Evolutionary conservation across 1,139 yeast genomes (phyloP).

Genomic region (Taphrina deformans): DNA sequence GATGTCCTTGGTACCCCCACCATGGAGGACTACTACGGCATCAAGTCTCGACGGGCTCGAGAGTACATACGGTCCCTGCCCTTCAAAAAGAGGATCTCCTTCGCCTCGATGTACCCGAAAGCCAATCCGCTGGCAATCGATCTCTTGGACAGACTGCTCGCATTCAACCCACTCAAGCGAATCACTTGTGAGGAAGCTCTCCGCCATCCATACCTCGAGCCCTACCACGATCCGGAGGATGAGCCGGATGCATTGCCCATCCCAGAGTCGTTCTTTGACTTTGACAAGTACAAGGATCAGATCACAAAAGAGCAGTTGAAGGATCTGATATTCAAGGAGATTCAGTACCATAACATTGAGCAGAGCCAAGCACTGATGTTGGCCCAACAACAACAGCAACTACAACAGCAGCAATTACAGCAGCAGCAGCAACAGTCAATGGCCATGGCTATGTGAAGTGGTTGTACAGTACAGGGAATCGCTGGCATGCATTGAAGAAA

Average conservation of each 20-base stretch:
- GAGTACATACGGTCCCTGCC: conserved; percentile 80
- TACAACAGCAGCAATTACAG: conserved; percentile 12
- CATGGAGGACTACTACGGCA: conserved; percentile 74
- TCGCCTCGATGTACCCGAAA: conserved; percentile 55
- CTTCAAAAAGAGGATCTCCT: conserved; percentile 58
- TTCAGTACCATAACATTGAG: conserved; percentile 27
- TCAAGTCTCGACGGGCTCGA: conserved; percentile 80
- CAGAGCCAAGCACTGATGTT: conserved; percentile 6
- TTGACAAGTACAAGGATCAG: conserved; percentile 73
- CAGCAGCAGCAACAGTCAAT: conserved; percentile 16
- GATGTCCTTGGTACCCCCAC: conserved; percentile 89
- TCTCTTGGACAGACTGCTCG: conserved; percentile 67
- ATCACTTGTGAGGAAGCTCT: conserved; percentile 79
- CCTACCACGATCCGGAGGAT: conserved; percentile 77
- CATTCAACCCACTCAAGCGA: conserved; percentile 77
- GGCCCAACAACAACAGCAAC: conserved; percentile 19
- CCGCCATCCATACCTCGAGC: conserved; percentile 72
- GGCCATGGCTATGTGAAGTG: conserved; percentile 1
- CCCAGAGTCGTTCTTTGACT: conserved; percentile 75
- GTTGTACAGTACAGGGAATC: no score
- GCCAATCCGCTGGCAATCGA: conserved; percentile 69
- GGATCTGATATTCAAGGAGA: conserved; percentile 38
- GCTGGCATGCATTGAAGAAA: no score
- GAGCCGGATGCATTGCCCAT: conserved; percentile 78
- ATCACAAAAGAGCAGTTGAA: conserved; percentile 70